A percentile compares a stretch with the other conserved stretches of the same genome.
Evolutionary conservation across 805 yeast genomes (phyloP).

Genomic region (Metschnikowia kofuensis): DNA sequence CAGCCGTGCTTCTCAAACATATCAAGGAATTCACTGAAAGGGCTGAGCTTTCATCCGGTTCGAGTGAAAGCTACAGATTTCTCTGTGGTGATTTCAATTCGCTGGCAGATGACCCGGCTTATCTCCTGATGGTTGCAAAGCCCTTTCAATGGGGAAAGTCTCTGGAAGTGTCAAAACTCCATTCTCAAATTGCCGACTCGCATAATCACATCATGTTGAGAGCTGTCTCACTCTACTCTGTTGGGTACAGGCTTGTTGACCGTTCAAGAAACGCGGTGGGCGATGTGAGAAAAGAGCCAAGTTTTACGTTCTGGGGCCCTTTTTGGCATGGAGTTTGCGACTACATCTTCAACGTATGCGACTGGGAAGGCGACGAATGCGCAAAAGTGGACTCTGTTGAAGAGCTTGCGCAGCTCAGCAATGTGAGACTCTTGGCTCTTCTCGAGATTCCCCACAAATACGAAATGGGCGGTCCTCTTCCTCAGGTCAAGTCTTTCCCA

Average conservation of each 20-base stretch:
- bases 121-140: background rate
- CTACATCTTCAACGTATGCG: background rate
- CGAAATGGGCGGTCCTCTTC: background rate
- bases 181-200: background rate
- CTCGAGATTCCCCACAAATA: background rate
- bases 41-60: background rate
- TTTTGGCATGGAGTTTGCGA: background rate
- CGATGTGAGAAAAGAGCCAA: background rate
- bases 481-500: background rate
- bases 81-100: background rate
- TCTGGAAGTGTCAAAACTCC: background rate
- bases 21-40: background rate
- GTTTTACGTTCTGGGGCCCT: background rate
- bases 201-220: background rate
- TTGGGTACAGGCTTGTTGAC: background rate
- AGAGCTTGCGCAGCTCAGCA: background rate
- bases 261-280: slow-evolving; percentile 31
- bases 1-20: background rate
- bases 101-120: background rate
- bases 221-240: background rate
- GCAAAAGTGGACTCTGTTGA: background rate
- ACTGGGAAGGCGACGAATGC: background rate
- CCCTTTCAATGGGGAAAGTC: background rate
- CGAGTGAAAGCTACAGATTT: background rate
- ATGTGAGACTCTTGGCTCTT: background rate